phyloP scores from a whole-genome alignment of 164 flowering plant species.

The Aristolochia californica region DNA sequence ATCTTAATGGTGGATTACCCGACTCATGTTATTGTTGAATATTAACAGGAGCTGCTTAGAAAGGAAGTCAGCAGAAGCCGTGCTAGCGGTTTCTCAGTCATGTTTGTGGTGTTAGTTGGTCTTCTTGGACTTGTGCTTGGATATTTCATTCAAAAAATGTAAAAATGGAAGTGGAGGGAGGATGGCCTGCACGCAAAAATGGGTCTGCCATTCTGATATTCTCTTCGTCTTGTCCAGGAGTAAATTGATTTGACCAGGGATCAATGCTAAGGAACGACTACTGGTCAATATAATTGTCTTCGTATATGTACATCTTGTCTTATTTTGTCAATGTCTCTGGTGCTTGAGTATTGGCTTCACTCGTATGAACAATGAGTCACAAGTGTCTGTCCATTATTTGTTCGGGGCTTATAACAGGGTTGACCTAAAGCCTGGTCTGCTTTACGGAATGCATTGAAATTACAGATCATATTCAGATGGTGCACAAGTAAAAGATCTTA shows the following conservation, averaged over 20 bases:
- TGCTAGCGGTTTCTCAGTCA: slow-evolving; percentile 28
- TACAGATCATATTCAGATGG: too few species aligned
- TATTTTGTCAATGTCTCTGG: background rate
- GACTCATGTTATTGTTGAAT: background rate
- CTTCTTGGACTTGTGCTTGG: slow-evolving; percentile 43
- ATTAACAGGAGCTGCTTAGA: slow-evolving; percentile 41
- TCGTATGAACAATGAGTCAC: background rate
- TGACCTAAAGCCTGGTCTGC: too few species aligned
- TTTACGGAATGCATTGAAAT: too few species aligned
- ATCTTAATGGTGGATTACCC: too few species aligned
- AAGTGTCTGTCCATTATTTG: background rate
- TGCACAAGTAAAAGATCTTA: too few species aligned
- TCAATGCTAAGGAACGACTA: too few species aligned
- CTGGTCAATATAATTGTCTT: background rate
- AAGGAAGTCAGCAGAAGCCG: slow-evolving; percentile 36
- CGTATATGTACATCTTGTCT: background rate
- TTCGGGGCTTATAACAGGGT: too few species aligned
- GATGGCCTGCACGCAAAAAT: background rate
- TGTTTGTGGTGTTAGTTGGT: slow-evolving; percentile 37
- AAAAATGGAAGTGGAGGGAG: background rate
- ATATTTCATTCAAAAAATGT: slow-evolving; percentile 31
- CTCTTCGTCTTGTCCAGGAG: too few species aligned
- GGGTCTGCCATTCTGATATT: background rate
- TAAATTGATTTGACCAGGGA: too few species aligned
- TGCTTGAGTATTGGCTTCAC: background rate